Base-by-base conservation (phyloP, 139 green algal species). In the Eudorina sp. region DNA sequence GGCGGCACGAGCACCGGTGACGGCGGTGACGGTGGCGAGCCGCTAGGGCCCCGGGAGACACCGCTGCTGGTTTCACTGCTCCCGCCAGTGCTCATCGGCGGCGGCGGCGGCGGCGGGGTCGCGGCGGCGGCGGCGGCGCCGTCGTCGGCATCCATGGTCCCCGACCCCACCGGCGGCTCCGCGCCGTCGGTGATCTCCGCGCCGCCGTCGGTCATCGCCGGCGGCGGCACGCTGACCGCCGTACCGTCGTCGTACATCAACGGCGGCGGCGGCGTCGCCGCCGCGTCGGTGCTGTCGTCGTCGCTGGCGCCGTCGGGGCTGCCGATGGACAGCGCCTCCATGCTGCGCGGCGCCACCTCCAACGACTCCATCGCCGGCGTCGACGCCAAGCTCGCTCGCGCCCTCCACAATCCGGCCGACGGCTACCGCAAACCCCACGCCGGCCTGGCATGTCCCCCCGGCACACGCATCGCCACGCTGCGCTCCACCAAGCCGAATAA, bases 351-450 rank as follows among this genome's bases (percentile, higher is more conserved):
- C 27, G 53, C 81, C 25, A 40, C 81, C 21, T 79, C 62, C 3
- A 27, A 51, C 53, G 83, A 82, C 46, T 36, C 48, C 68, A 72
- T 88, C 38, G 34, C 19, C 8, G 13, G 34, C 14, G 58, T 90
- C 11, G 76, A 86, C 72, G 51, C 86, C 0, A 2, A 23, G 1
- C 75, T 90, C 5, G 75, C 86, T 5, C 36, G 34, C 13, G 66
- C 87, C 34, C 66, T 90, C 25, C 66, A 75, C 4, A 77, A 84
- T 53, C 87, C 87, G 4, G 38, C 68, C 31, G 83, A 84, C 6
- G 78, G 14, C n/a, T 90, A 90, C 78, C 66, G 64, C 40, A 75
- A 79, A 19, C 87, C 87, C 13, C 77, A 86, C 51, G 3, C 18
- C 7, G 86, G 86, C 14, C 73, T 85, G 74, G 85, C 85, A 25